Evolutionary conservation across 2,329 filamentous ascomycete genomes (phyloP).

Genomic region (Juglanconis sp.): DNA sequence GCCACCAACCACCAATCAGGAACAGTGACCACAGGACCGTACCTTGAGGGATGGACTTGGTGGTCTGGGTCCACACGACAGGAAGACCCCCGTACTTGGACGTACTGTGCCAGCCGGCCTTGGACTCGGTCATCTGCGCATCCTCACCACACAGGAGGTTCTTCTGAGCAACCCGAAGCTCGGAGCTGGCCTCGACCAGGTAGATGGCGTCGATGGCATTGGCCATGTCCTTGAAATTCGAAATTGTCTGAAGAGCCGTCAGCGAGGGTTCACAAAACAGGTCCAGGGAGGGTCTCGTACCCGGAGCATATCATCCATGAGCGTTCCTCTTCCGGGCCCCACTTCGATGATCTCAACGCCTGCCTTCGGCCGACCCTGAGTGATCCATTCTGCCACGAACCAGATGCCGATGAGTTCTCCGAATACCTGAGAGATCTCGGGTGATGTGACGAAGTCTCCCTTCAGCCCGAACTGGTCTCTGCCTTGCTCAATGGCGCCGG

Average conservation of each 20-base stretch:
- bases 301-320: constrained; percentile 95
- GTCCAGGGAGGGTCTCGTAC: constrained; percentile 48
- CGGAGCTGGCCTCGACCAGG: constrained; percentile 87
- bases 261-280: not conserved
- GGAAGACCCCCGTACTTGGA: constrained; percentile 73
- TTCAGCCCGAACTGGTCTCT: constrained; percentile 88
- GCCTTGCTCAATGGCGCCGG: constrained; percentile 62
- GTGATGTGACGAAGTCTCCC: constrained; percentile 95
- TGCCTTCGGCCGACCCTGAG: constrained; percentile 70
- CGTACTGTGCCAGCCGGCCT: constrained; percentile 69
- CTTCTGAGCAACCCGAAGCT: constrained; percentile 74
- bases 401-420: constrained; percentile 92
- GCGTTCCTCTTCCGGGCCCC: constrained; percentile 86
- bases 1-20: not conserved
- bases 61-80: constrained; percentile 88
- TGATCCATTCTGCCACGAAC: constrained; percentile 96
- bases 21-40: constrained; percentile 24
- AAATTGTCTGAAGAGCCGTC: constrained; percentile 61
- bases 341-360: constrained; percentile 91
- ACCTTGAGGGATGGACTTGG: constrained; percentile 75
- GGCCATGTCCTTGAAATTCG: constrained; percentile 75
- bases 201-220: constrained; percentile 82
- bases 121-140: constrained; percentile 64
- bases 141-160: constrained; percentile 74
- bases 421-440: constrained; percentile 96